Conservation (phyloP, 2,329 filamentous ascomycete species). For the Verticillium tricorpus region DNA sequence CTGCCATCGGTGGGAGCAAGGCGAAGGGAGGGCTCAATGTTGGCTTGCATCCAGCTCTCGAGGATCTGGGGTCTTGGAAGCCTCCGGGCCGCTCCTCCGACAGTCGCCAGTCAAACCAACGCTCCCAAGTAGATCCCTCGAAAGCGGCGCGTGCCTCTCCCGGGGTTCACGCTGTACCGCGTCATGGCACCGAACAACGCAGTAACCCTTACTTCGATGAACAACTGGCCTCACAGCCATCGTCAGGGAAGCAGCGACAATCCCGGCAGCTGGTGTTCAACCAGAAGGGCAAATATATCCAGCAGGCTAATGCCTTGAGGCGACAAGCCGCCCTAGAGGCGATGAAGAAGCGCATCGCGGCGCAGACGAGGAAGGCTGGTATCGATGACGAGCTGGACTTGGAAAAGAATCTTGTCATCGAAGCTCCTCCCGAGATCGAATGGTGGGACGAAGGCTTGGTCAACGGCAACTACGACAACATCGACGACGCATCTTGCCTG, state of each 20-base stretch:
- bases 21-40: slow-evolving; percentile 67
- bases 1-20: slow-evolving; percentile 60
- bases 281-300: slow-evolving; percentile 94
- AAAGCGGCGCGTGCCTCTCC: slow-evolving; percentile 14
- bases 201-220: slow-evolving; percentile 80
- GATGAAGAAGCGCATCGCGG: slow-evolving; percentile 91
- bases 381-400: slow-evolving; percentile 87
- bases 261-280: slow-evolving; percentile 83
- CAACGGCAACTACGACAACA: slow-evolving; percentile 67
- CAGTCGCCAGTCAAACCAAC: slow-evolving; percentile 10
- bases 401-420: slow-evolving; percentile 84
- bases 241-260: slow-evolving; percentile 55
- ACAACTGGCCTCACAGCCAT: slow-evolving; percentile 56
- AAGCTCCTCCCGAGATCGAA: slow-evolving; percentile 80
- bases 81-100: slow-evolving; percentile 32
- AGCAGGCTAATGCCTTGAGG: slow-evolving; percentile 84
- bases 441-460: slow-evolving; percentile 97
- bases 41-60: slow-evolving; percentile 72
- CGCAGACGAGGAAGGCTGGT: slow-evolving; percentile 80
- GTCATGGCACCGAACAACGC: slow-evolving; percentile 20
- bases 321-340: slow-evolving; percentile 84
- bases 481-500: slow-evolving; percentile 60
- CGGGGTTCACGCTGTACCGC: not conserved
- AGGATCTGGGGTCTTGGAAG: slow-evolving; percentile 47
- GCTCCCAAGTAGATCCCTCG: slow-evolving; percentile 8